phyloP scores from a whole-genome alignment of 257 asterid genomes.

The Orobanche coerulescens region DNA sequence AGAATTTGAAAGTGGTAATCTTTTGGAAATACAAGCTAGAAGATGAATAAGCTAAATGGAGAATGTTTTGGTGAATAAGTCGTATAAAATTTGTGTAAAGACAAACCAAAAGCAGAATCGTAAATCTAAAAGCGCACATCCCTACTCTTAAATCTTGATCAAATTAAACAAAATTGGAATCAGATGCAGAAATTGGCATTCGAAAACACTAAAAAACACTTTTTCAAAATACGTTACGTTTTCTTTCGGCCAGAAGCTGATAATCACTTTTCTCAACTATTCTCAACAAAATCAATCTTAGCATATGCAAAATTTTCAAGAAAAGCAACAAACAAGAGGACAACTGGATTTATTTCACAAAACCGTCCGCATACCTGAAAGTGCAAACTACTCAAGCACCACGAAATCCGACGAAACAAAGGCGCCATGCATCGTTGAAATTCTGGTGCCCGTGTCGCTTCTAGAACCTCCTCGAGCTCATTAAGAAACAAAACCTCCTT shows the following conservation, averaged over 20 bases:
- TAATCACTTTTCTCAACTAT: no score
- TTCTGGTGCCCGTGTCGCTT: constrained; percentile 25
- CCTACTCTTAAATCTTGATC: no score
- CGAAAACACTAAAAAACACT: no score
- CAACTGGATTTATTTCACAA: neutral
- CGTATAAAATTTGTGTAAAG: no score
- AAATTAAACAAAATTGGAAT: no score
- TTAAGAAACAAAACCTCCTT: constrained; percentile 33
- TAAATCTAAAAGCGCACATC: no score
- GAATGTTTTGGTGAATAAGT: neutral
- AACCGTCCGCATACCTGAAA: constrained; percentile 24
- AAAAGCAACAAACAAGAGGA: neutral
- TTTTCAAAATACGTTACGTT: no score
- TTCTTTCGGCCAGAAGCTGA: no score
- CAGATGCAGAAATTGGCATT: no score
- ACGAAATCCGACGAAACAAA: constrained; percentile 26
- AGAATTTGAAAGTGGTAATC: no score
- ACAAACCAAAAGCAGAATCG: no score
- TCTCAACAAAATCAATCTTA: neutral
- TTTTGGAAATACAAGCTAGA: neutral
- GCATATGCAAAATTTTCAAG: neutral
- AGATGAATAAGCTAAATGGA: neutral
- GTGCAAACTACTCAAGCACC: constrained; percentile 33
- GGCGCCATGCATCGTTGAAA: constrained; percentile 33
- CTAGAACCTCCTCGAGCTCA: constrained; percentile 35